These are phyloP conservation scores for Boletus speciosus DNA, from an alignment of 768 basidiomycete genomes.

Conservation along the genomic window DNA sequence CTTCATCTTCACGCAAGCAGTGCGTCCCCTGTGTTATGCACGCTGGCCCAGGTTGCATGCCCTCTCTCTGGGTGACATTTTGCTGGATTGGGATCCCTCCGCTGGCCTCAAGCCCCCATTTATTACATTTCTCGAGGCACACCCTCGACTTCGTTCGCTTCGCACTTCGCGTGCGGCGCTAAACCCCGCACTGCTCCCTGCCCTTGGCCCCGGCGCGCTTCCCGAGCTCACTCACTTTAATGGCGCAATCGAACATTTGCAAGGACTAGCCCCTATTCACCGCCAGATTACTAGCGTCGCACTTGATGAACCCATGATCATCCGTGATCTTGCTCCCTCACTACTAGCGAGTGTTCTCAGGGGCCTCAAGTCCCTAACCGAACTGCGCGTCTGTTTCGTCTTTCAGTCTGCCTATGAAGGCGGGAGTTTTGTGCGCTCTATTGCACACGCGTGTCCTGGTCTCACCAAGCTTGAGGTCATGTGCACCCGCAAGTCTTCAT, in stretches of 20 bases:
- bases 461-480: conserved; percentile 62
- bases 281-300: conserved; percentile 51
- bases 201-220: conserved; percentile 46
- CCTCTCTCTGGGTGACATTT: conserved; percentile 62
- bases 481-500: conserved; percentile 66
- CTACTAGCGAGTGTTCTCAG: conserved; percentile 58
- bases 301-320: conserved; percentile 62
- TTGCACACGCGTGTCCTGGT: conserved; percentile 63
- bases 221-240: conserved; percentile 54
- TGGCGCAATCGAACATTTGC: conserved; percentile 66
- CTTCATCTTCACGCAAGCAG: conserved; percentile 40
- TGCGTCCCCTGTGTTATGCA: conserved; percentile 52
- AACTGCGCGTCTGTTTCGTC: conserved; percentile 62
- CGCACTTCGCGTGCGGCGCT: conserved; percentile 52
- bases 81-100: conserved; percentile 50
- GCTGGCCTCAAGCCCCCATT: conserved; percentile 53
- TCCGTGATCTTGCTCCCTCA: conserved; percentile 65
- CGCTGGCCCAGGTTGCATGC: conserved; percentile 65
- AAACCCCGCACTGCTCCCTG: conserved; percentile 50
- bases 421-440: conserved; percentile 62
- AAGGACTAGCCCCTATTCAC: conserved; percentile 50
- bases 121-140: conserved; percentile 64
- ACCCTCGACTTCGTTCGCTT: conserved; percentile 48
- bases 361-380: conserved; percentile 50
- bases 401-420: conserved; percentile 75